Percentiles rank a stretch among this genome's conserved stretches.
phyloP scores from a whole-genome alignment of 169 alveolate species.

The Eimeria falciformis region DNA sequence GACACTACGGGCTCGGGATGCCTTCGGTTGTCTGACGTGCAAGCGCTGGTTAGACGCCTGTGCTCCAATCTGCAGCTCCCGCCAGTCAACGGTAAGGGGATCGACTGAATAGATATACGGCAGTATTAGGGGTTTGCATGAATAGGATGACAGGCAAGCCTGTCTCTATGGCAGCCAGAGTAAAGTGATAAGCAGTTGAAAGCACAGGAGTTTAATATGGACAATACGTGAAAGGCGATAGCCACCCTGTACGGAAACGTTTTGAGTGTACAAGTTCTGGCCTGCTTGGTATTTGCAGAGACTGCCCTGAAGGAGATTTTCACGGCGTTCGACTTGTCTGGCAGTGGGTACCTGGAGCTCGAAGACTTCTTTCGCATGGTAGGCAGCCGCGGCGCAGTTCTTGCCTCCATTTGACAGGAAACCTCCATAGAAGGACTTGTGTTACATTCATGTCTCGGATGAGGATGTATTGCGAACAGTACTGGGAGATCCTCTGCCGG shows the following conservation, averaged over 20 bases:
- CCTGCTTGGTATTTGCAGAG: neutral
- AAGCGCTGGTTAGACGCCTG: conserved; percentile 75
- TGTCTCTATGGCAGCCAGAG: neutral
- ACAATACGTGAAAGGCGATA: too few species aligned
- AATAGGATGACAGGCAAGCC: conserved; percentile 51
- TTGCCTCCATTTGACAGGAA: too few species aligned
- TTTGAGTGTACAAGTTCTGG: too few species aligned
- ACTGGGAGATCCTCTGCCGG: conserved; percentile 80
- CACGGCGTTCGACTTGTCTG: conserved; percentile 29
- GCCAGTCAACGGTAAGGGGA: conserved; percentile 80
- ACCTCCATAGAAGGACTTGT: too few species aligned
- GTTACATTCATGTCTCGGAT: neutral
- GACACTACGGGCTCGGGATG: conserved; percentile 71
- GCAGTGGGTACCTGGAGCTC: conserved; percentile 69
- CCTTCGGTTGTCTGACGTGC: conserved; percentile 68
- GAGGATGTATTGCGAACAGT: conserved; percentile 23
- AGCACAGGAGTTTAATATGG: too few species aligned
- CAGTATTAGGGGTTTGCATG: conserved; percentile 48
- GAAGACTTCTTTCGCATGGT: conserved; percentile 77
- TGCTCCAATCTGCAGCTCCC: conserved; percentile 81
- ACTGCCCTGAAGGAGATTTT: conserved; percentile 30
- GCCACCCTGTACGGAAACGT: too few species aligned
- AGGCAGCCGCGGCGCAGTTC: neutral
- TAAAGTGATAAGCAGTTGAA: neutral
- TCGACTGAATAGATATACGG: too few species aligned